These are phyloP conservation scores for Canariomyces notabilis DNA, from an alignment of 2,329 filamentous ascomycete genomes.

Conservation along the genomic window DNA sequence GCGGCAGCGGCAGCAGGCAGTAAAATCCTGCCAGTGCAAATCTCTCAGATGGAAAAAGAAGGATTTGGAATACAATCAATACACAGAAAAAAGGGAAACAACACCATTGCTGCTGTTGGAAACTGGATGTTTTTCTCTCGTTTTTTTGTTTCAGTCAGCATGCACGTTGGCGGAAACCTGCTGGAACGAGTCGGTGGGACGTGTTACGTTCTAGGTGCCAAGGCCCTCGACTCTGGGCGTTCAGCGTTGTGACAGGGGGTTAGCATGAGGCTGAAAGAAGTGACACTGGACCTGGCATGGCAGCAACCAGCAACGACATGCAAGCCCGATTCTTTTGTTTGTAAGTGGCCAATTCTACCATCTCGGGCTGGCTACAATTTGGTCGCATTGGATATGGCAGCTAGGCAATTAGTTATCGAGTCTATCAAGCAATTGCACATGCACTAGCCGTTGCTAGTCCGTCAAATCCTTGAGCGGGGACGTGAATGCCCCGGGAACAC, in stretches of 20 bases:
- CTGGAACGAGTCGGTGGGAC: constrained; percentile 17
- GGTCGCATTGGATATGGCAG: too few relatives aligned
- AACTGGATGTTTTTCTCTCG: not conserved
- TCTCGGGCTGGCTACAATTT: too few relatives aligned
- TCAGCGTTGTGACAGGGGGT: not conserved
- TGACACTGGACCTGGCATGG: not conserved
- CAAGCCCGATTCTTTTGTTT: too few relatives aligned
- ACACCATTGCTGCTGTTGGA: constrained; percentile 7
- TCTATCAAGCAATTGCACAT: too few relatives aligned
- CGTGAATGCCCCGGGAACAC: too few relatives aligned
- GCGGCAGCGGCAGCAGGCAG: constrained; percentile 7
- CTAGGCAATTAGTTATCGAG: too few relatives aligned
- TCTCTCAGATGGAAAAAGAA: not conserved
- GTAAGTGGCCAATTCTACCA: too few relatives aligned
- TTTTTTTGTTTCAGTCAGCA: constrained; percentile 9
- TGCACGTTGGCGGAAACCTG: constrained; percentile 7
- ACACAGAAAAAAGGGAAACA: constrained; percentile 10
- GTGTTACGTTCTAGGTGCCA: constrained; percentile 20
- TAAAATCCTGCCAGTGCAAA: not conserved
- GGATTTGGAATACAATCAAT: constrained; percentile 6
- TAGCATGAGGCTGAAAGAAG: constrained; percentile 4
- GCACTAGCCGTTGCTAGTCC: too few relatives aligned
- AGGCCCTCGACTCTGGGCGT: not conserved
- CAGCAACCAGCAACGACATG: not conserved
- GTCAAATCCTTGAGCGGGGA: too few relatives aligned